These are phyloP conservation scores for Stereum hirsutum DNA, from an alignment of 1,284 basidiomycete species.

Conservation along the genomic window DNA sequence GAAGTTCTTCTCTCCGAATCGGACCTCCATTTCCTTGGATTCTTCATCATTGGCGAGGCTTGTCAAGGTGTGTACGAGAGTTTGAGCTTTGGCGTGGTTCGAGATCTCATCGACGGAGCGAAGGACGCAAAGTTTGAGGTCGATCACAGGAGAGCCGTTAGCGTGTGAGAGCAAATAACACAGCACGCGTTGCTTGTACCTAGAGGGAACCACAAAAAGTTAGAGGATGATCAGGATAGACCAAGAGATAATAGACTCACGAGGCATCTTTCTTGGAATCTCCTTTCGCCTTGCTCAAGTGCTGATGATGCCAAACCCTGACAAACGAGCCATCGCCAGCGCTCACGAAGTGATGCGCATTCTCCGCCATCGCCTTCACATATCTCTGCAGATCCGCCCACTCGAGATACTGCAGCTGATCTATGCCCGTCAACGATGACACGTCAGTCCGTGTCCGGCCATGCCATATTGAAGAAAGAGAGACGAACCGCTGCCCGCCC, in stretches of 20 bases:
- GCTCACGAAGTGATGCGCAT: constrained; percentile 54
- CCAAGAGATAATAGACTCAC: constrained; percentile 28
- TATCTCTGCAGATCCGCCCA: constrained; percentile 66
- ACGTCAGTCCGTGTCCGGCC: no score
- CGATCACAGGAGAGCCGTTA: constrained; percentile 44
- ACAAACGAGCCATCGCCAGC: constrained; percentile 60
- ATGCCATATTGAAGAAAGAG: no score
- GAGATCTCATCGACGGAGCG: constrained; percentile 49
- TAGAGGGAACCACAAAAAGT: constrained; percentile 20
- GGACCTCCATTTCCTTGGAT: constrained; percentile 4
- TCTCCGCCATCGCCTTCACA: constrained; percentile 42
- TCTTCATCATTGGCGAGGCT: constrained; percentile 24
- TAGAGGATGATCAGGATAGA: not conserved
- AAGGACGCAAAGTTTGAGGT: constrained; percentile 51
- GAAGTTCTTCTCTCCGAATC: constrained; percentile 18
- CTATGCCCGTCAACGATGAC: no score
- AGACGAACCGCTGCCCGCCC: no score
- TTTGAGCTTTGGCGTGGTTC: constrained; percentile 54
- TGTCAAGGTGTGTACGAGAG: constrained; percentile 56
- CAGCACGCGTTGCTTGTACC: constrained; percentile 68
- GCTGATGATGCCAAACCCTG: constrained; percentile 51
- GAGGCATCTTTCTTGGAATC: constrained; percentile 59
- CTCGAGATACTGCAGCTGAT: constrained; percentile 72
- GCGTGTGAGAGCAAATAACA: constrained; percentile 84
- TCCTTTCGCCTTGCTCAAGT: constrained; percentile 35